These are phyloP conservation scores for Mortierella sp. DNA, from an alignment of 371 early-diverging fungal species.

Conservation along the genomic window DNA sequence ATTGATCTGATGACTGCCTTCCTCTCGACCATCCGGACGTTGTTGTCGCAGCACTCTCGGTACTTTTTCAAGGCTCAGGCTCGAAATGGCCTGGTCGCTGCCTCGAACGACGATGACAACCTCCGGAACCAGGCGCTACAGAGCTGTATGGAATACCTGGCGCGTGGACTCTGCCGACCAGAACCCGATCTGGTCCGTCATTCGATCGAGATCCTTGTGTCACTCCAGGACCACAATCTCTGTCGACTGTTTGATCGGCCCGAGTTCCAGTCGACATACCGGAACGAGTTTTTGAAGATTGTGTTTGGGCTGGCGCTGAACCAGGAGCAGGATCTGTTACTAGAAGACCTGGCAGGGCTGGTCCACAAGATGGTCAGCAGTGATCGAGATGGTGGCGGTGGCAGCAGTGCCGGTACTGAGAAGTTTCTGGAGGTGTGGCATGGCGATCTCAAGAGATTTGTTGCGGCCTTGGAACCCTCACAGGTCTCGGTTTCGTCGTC, in stretches of 20 bases:
- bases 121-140: constrained; percentile 32
- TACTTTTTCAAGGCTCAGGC: constrained; percentile 24
- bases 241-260: constrained; percentile 45
- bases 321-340: constrained; percentile 37
- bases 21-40: constrained; percentile 27
- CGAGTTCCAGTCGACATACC: constrained; percentile 36
- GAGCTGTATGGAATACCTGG: constrained; percentile 46
- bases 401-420: not conserved
- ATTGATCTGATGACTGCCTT: constrained; percentile 39
- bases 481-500: constrained; percentile 14
- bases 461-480: constrained; percentile 27
- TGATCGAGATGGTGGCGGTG: not conserved
- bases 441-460: constrained; percentile 41
- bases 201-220: constrained; percentile 30
- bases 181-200: constrained; percentile 47
- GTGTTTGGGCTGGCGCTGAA: constrained; percentile 33
- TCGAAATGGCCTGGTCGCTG: not conserved
- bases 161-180: constrained; percentile 36
- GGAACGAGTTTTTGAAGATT: constrained; percentile 42
- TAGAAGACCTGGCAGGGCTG: constrained; percentile 45
- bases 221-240: constrained; percentile 27
- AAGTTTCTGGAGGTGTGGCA: constrained; percentile 40
- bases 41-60: constrained; percentile 30
- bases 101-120: not conserved
- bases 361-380: constrained; percentile 41